These are phyloP conservation scores for Lactuca saligna DNA, from an alignment of 129 eudicot genomes.

Conservation along the genomic window DNA sequence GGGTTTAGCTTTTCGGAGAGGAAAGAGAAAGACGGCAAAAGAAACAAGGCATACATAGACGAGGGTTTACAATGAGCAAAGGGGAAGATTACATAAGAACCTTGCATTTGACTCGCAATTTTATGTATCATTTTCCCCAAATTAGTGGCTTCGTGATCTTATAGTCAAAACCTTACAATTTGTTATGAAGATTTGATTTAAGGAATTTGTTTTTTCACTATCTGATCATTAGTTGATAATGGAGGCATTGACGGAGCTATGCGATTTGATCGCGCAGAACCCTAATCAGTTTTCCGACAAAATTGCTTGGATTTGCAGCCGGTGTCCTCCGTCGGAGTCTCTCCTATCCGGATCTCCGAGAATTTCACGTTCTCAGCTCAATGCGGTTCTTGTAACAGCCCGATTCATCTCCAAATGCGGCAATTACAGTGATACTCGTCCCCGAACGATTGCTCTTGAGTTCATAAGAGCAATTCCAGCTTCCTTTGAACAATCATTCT, in stretches of 20 bases:
- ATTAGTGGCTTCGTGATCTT: slow-evolving; percentile 9
- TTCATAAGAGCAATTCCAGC: slow-evolving; percentile 56
- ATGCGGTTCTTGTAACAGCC: slow-evolving; percentile 67
- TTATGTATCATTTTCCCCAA: neutral
- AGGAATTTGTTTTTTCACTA: neutral
- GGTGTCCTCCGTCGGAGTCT: slow-evolving; percentile 71
- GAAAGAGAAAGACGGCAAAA: neutral
- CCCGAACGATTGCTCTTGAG: slow-evolving; percentile 43
- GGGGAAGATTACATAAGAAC: slow-evolving; percentile 7
- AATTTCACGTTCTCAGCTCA: slow-evolving; percentile 82
- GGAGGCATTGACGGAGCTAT: slow-evolving; percentile 87
- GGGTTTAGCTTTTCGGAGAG: neutral
- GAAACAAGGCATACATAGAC: neutral
- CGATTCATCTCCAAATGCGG: slow-evolving; percentile 71
- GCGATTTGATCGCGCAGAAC: slow-evolving; percentile 75
- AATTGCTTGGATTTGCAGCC: slow-evolving; percentile 75
- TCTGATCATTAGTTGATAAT: slow-evolving; percentile 30
- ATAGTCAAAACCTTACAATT: slow-evolving; percentile 24
- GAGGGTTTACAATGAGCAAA: slow-evolving; percentile 16
- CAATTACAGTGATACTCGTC: slow-evolving; percentile 40
- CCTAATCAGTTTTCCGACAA: slow-evolving; percentile 68
- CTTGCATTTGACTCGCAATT: neutral
- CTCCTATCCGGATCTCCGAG: slow-evolving; percentile 56
- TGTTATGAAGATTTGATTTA: slow-evolving; percentile 20
- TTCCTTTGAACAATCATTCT: slow-evolving; percentile 58